Evolutionary conservation across 768 basidiomycete genomes (phyloP).

Genomic region (Hygrocybe punicea): DNA sequence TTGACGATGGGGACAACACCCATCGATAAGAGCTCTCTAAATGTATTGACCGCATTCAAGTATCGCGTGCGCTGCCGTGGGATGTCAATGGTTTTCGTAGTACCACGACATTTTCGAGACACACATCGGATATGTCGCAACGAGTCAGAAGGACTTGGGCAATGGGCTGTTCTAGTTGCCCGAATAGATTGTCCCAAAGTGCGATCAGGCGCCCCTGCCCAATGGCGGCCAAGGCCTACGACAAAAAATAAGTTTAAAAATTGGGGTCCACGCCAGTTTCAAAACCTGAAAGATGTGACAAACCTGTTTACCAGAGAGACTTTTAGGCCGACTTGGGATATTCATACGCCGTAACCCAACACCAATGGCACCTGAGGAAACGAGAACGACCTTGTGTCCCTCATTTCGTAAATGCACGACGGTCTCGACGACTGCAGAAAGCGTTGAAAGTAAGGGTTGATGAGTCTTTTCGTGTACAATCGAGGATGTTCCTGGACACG

Average conservation of each 20-base stretch:
- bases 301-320: constrained; percentile 87
- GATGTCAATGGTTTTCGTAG: constrained; percentile 19
- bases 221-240: constrained; percentile 90
- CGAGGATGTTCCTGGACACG: constrained; percentile 77
- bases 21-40: constrained; percentile 87
- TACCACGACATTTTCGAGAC: constrained; percentile 18
- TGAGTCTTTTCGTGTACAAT: constrained; percentile 95
- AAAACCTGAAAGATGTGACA: constrained; percentile 24
- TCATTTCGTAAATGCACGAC: constrained; percentile 70
- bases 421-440: constrained; percentile 91
- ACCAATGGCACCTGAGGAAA: constrained; percentile 96
- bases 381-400: constrained; percentile 93
- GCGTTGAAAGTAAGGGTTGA: constrained; percentile 83
- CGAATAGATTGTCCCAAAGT: constrained; percentile 94
- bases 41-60: constrained; percentile 93
- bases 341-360: constrained; percentile 93
- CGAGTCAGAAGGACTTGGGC: constrained; percentile 93
- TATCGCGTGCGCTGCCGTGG: constrained; percentile 79
- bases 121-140: constrained; percentile 95
- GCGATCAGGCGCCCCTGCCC: constrained; percentile 96
- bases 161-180: constrained; percentile 90
- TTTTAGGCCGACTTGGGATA: constrained; percentile 74
- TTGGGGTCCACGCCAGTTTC: neutral
- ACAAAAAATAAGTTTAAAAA: neutral
- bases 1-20: constrained; percentile 98